These are phyloP conservation scores for Galerina sulciceps DNA, from an alignment of 768 basidiomycete species.

Conservation along the genomic window DNA sequence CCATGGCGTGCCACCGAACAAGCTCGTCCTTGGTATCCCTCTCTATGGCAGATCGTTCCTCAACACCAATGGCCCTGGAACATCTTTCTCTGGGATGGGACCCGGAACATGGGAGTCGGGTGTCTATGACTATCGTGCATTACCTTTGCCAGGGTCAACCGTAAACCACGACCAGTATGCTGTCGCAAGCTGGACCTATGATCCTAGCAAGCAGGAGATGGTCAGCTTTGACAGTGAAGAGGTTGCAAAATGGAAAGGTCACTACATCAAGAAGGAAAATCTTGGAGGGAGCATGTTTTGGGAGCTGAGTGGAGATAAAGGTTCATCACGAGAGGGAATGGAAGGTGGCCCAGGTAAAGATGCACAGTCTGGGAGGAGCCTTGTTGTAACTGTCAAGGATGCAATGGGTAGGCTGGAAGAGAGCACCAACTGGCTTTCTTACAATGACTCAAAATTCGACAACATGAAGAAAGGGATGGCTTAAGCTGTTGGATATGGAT, in stretches of 20 bases:
- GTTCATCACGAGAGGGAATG: conserved; percentile 67
- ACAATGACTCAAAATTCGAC: conserved; percentile 76
- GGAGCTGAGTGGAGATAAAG: conserved; percentile 92
- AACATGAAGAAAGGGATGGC: conserved; percentile 78
- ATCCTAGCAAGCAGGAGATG: conserved; percentile 76
- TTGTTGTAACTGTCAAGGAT: conserved; percentile 76
- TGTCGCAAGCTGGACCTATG: conserved; percentile 85
- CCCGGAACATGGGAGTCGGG: conserved; percentile 90
- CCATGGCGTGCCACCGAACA: conserved; percentile 74
- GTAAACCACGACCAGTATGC: conserved; percentile 66
- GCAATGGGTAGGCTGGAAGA: conserved; percentile 76
- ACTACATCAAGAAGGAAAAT: conserved; percentile 75
- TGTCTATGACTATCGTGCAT: conserved; percentile 90
- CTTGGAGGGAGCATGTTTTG: conserved; percentile 95
- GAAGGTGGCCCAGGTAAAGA: conserved; percentile 79
- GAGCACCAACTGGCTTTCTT: conserved; percentile 81
- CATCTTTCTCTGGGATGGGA: conserved; percentile 80
- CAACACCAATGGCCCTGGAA: conserved; percentile 82
- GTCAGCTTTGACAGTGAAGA: conserved; percentile 80
- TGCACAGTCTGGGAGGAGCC: conserved; percentile 66
- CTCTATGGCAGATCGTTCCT: conserved; percentile 93
- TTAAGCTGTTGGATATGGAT: conserved; percentile 8
- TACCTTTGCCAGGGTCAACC: conserved; percentile 78
- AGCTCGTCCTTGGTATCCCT: conserved; percentile 90
- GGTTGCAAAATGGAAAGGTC: conserved; percentile 74